Conservation (phyloP, 768 basidiomycete genomes). For the Mrakia gelida region DNA sequence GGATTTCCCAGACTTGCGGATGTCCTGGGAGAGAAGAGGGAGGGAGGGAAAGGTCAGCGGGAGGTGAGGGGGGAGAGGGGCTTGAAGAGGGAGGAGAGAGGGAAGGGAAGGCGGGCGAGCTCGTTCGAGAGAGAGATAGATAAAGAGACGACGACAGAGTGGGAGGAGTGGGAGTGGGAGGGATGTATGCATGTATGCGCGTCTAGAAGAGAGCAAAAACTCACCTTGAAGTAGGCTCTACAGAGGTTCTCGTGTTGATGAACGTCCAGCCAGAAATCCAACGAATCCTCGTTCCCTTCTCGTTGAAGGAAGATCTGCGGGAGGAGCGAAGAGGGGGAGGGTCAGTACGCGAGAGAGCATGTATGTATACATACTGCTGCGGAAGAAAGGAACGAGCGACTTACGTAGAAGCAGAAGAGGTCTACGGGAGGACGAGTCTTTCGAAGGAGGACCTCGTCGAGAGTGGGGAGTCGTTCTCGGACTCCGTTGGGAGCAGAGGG, state of each 20-base stretch:
- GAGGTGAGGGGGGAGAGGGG: not conserved
- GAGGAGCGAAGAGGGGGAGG: not conserved
- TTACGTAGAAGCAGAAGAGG: conserved; percentile 95
- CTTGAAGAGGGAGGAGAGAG: not conserved
- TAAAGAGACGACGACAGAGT: not conserved
- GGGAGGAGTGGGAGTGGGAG: not conserved
- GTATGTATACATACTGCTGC: not conserved
- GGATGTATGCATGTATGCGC: not conserved
- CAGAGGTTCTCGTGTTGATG: conserved; percentile 99
- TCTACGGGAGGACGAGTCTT: conserved; percentile 92
- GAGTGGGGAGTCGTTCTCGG: conserved; percentile 22
- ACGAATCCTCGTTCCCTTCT: conserved; percentile 89
- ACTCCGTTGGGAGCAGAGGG: conserved; percentile 24
- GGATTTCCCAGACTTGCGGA: conserved; percentile 85
- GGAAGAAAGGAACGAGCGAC: not conserved
- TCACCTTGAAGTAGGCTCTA: conserved; percentile 87
- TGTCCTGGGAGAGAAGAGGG: conserved; percentile 53
- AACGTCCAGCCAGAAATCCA: conserved; percentile 99
- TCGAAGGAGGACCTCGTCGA: conserved; percentile 74
- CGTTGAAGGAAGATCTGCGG: conserved; percentile 84
- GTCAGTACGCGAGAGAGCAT: not conserved
- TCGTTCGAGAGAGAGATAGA: not conserved
- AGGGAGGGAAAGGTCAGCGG: not conserved
- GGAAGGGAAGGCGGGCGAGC: not conserved
- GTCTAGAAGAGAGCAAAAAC: not conserved